Percentiles rank a stretch among this genome's conserved stretches.
Evolutionary conservation across 192 early-diverging fungal genomes (phyloP).

Genomic region (Fimicolochytrium jonesii): DNA sequence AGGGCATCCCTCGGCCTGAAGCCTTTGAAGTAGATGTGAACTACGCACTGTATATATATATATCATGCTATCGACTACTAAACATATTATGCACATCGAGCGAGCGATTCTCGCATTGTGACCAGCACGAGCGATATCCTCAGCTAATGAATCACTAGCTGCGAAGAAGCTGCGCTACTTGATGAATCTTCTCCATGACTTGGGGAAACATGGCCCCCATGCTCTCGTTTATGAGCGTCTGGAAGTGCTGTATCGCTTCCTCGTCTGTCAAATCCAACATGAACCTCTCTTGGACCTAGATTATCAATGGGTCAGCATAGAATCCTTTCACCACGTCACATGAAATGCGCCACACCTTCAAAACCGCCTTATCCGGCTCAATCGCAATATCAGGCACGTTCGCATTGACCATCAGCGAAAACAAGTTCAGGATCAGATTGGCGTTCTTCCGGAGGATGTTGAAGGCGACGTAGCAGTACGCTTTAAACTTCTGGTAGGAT

Average conservation of each 20-base stretch:
- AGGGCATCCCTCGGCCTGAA: constrained; percentile 34
- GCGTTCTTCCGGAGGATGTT: constrained; percentile 88
- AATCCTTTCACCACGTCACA: background rate
- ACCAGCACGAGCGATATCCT: no score
- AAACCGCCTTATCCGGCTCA: constrained; percentile 95
- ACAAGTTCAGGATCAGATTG: constrained; percentile 95
- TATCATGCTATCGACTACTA: no score
- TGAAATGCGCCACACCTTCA: constrained; percentile 57
- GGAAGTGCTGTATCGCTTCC: constrained; percentile 93
- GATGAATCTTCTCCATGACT: constrained; percentile 97
- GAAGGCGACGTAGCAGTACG: constrained; percentile 93
- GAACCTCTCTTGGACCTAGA: constrained; percentile 93
- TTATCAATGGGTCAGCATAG: background rate
- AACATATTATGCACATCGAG: no score
- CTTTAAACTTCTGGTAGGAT: constrained; percentile 86
- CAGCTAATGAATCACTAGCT: constrained; percentile 12
- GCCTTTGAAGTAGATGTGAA: constrained; percentile 35
- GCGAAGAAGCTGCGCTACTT: constrained; percentile 74
- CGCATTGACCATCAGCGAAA: constrained; percentile 96
- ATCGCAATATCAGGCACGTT: constrained; percentile 97
- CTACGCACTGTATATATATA: no score
- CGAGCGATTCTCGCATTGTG: no score
- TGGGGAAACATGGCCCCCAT: constrained; percentile 95
- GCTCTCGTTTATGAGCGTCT: constrained; percentile 87
- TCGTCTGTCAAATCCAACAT: constrained; percentile 84